Conservation (phyloP, 805 yeast genomes). For the Pichia nanzhaoensis region DNA sequence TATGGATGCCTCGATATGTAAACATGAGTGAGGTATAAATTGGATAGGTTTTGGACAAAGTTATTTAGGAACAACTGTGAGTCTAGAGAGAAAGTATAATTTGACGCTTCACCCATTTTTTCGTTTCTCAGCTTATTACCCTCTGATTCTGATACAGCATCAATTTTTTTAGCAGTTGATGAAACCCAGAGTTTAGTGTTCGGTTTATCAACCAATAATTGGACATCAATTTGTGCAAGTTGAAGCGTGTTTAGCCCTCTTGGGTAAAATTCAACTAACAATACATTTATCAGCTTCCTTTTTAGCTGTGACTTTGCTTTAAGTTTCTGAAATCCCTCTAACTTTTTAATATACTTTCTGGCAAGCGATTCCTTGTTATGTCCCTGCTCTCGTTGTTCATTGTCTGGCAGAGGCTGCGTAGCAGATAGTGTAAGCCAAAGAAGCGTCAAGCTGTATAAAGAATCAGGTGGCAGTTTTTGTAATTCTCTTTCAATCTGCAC, state of each 20-base stretch:
- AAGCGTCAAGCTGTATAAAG: conserved; percentile 27
- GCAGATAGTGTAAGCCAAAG: conserved; percentile 30
- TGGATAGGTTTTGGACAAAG: conserved; percentile 41
- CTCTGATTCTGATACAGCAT: conserved; percentile 14
- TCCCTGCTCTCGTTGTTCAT: conserved; percentile 17
- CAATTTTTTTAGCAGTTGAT: conserved; percentile 37
- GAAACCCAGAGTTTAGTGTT: conserved; percentile 39
- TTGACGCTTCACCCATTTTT: conserved; percentile 23
- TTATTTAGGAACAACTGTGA: conserved; percentile 46
- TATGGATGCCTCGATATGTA: conserved; percentile 61
- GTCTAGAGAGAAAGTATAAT: conserved; percentile 34
- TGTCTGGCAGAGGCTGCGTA: conserved; percentile 25
- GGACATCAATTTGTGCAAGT: conserved; percentile 65
- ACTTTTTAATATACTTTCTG: conserved; percentile 9
- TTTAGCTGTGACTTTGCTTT: conserved; percentile 17
- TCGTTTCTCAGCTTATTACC: neutral
- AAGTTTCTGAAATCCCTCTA: conserved; percentile 11
- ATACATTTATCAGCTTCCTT: conserved; percentile 35
- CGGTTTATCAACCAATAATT: conserved; percentile 55
- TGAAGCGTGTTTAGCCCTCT: conserved; percentile 58
- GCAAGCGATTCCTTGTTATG: conserved; percentile 17
- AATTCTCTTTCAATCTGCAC: conserved; percentile 22
- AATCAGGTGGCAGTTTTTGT: conserved; percentile 22
- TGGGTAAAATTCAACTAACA: conserved; percentile 46
- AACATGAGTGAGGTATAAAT: conserved; percentile 54